Evolutionary conservation across 2,329 filamentous ascomycete genomes (phyloP).

Genomic region (Fusarium tuaranense): DNA sequence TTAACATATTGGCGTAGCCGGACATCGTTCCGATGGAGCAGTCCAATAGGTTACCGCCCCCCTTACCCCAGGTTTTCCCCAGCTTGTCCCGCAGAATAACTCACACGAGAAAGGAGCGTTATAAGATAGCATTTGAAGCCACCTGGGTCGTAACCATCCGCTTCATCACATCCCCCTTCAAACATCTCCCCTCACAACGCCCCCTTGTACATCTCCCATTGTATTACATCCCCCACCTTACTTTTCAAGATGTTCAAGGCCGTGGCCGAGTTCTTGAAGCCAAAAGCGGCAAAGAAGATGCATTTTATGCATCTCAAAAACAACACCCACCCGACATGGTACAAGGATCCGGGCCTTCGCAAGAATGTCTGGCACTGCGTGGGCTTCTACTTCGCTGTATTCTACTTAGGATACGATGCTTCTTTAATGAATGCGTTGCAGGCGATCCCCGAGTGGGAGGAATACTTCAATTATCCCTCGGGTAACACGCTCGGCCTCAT

Average conservation of each 20-base stretch:
- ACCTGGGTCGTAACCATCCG: not conserved
- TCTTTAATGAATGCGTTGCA: constrained; percentile 24
- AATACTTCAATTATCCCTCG: constrained; percentile 29
- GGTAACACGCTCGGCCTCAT: constrained; percentile 25
- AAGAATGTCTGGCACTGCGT: constrained; percentile 33
- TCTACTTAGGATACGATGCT: constrained; percentile 26
- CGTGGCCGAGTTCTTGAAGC: constrained; percentile 20
- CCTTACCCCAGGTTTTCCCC: constrained; percentile 32
- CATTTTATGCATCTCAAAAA: constrained; percentile 29
- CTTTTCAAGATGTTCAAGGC: constrained; percentile 8
- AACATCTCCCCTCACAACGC: not conserved
- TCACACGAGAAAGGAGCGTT: constrained; percentile 7
- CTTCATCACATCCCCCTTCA: not conserved
- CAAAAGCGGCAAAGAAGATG: constrained; percentile 22
- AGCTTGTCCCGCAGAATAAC: constrained; percentile 12
- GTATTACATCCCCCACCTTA: not conserved
- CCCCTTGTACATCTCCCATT: not conserved
- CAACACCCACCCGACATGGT: constrained; percentile 30
- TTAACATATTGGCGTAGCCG: not conserved
- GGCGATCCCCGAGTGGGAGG: constrained; percentile 28
- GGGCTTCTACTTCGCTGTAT: constrained; percentile 31
- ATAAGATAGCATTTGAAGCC: not conserved
- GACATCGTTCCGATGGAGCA: constrained; percentile 2
- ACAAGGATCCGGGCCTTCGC: constrained; percentile 19
- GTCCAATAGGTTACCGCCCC: not conserved